These are phyloP conservation scores for Alternaria infectoria DNA, from an alignment of 2,329 filamentous ascomycete species.

Conservation along the genomic window DNA sequence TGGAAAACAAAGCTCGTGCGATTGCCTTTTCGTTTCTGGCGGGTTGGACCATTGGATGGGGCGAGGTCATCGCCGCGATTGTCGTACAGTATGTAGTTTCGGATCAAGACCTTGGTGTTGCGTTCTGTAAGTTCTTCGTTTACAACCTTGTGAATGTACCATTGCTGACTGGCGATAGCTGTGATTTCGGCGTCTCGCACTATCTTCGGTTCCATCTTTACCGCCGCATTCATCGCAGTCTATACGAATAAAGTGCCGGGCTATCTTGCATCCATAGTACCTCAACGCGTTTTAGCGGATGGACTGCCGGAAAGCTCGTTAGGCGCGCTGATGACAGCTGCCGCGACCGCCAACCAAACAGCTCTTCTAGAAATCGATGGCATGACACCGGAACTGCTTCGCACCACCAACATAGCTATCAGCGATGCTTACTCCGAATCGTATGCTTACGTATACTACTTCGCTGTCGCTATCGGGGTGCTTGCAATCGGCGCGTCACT, in stretches of 20 bases:
- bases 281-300: neutral
- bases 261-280: neutral
- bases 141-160: neutral
- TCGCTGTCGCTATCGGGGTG: neutral
- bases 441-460: neutral
- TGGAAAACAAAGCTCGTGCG: conserved; percentile 12
- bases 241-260: neutral
- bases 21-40: conserved; percentile 20
- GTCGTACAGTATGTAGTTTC: neutral
- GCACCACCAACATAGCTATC: neutral
- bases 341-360: neutral
- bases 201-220: neutral
- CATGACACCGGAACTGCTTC: neutral
- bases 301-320: neutral
- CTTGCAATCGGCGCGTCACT: neutral
- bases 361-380: neutral
- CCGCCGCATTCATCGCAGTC: neutral
- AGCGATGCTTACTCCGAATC: neutral
- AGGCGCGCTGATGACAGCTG: neutral
- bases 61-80: conserved; percentile 20
- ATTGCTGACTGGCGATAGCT: neutral
- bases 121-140: neutral
- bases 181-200: neutral
- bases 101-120: neutral
- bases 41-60: conserved; percentile 23